These are phyloP conservation scores for Luzula sylvatica DNA, from an alignment of 176 grass and related monocot species.

Conservation along the genomic window DNA sequence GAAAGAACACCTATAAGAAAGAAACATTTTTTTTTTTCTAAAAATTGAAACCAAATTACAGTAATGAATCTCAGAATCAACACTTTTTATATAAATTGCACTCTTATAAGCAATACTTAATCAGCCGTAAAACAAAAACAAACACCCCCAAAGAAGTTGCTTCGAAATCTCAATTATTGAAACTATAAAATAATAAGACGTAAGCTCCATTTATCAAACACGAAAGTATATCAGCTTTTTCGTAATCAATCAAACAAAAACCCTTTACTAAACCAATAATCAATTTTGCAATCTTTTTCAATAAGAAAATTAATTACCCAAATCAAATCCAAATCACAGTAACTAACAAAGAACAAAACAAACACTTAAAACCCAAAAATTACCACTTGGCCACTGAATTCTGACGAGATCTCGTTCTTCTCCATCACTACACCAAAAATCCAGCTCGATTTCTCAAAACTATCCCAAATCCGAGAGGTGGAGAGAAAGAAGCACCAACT, in stretches of 20 bases:
- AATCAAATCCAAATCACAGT: conserved; percentile 4
- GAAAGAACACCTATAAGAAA: no score
- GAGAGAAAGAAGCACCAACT: background rate
- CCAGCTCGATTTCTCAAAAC: background rate
- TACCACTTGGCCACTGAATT: conserved; percentile 15
- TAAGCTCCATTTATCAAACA: no score
- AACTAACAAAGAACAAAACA: background rate
- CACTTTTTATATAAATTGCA: no score
- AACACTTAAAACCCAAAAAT: no score
- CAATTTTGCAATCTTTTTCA: background rate
- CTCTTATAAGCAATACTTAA: no score
- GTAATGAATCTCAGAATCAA: no score
- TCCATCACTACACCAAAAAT: conserved; percentile 1
- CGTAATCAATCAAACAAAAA: conserved; percentile 6
- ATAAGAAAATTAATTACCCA: background rate
- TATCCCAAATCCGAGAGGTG: background rate
- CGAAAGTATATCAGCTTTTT: no score
- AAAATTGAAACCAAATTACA: no score
- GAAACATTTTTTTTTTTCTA: no score
- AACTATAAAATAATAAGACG: background rate
- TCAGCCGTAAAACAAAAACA: background rate
- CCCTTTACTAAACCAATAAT: background rate
- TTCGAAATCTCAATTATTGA: background rate
- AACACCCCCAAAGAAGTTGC: background rate
- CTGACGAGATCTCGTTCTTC: conserved; percentile 13